Evolutionary conservation across 345 rosid species (phyloP), one percentile per base, ranked within the genome.

Genomic region (Cochlearia excelsa): DNA sequence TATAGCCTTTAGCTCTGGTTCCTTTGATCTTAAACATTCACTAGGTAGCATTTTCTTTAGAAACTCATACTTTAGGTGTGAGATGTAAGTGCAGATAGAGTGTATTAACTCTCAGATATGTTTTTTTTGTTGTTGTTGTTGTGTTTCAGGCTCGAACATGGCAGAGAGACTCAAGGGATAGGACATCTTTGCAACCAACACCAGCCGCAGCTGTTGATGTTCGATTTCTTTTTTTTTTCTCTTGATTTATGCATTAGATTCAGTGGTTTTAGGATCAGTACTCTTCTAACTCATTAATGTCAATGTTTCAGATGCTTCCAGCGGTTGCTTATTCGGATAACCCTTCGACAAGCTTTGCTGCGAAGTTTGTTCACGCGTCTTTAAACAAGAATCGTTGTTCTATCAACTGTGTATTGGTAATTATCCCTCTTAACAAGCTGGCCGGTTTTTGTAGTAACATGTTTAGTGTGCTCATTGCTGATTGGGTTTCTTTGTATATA

Each of bases 201-300:
- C 84, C 95, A 66, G 97, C 95, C 42, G 99, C 97, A 51, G 89
- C 94, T 33, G 83, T 93, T 47, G 99, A 93, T 79, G 97, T 93
- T 26, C 43, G 88, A 54, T 60, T 59, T 56, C 47, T 34, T 51
- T 30, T 4, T 4, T 23, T 57, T 66, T 23, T 65, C 53, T 69
- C 35, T 33, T 27, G 43, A 26, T 30, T 42, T 61, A 39, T 52
- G 38, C 54, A 33, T 51, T 45, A 40, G 23, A n/a, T 30, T 53
- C 26, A 26, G 43, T 53, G 26, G 65, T 9, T 59, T 33, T 39
- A 43, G 26, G 59, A 7, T 46, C 28, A 68, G 11, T 54, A 53
- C 41, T 56, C 27, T 3, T 53, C 49, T 53, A 9, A 33, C 35
- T 39, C 41, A 9, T 37, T 68, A 16, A 8, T 51, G 6, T 65